Evolutionary conservation across 1,139 yeast genomes (phyloP).

Genomic region (Wickerhamomyces sp.): DNA sequence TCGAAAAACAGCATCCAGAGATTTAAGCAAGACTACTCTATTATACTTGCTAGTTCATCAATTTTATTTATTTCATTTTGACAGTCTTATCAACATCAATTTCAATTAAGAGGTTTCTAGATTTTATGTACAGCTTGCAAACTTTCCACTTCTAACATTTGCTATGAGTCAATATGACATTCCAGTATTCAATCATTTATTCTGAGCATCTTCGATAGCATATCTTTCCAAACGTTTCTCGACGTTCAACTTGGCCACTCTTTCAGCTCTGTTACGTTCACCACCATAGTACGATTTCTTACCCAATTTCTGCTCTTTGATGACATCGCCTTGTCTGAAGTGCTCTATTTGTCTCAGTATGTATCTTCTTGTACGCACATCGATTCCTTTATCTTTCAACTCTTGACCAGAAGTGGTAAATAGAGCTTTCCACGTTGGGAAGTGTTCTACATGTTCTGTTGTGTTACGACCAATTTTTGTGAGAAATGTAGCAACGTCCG

Average conservation of each 20-base stretch:
- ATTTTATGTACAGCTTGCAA: too few species aligned
- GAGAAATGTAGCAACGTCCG: constrained; percentile 72
- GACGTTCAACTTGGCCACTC: constrained; percentile 65
- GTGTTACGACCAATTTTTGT: constrained; percentile 71
- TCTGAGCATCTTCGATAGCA: constrained; percentile 20
- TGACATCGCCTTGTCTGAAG: constrained; percentile 51
- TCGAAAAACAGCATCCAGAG: constrained; percentile 6
- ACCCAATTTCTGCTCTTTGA: constrained; percentile 58
- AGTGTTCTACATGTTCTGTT: constrained; percentile 60
- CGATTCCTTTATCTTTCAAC: constrained; percentile 79
- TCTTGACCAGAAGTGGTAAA: constrained; percentile 49
- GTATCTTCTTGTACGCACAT: constrained; percentile 64
- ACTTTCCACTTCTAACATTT: too few species aligned
- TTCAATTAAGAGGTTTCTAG: too few species aligned
- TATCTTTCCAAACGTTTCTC: constrained; percentile 42
- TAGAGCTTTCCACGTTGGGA: constrained; percentile 71
- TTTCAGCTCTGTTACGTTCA: constrained; percentile 73
- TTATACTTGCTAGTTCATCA: too few species aligned
- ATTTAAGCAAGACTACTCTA: too few species aligned
- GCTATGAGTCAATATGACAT: too few species aligned
- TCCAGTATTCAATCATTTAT: neutral
- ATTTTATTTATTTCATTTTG: too few species aligned
- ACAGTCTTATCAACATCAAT: too few species aligned
- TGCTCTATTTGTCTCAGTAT: constrained; percentile 41
- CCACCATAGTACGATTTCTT: constrained; percentile 76